Percentiles rank a stretch among this genome's conserved stretches.
Evolutionary conservation across 2,329 filamentous ascomycete genomes (phyloP).

Genomic region (Sporothrix pallida): DNA sequence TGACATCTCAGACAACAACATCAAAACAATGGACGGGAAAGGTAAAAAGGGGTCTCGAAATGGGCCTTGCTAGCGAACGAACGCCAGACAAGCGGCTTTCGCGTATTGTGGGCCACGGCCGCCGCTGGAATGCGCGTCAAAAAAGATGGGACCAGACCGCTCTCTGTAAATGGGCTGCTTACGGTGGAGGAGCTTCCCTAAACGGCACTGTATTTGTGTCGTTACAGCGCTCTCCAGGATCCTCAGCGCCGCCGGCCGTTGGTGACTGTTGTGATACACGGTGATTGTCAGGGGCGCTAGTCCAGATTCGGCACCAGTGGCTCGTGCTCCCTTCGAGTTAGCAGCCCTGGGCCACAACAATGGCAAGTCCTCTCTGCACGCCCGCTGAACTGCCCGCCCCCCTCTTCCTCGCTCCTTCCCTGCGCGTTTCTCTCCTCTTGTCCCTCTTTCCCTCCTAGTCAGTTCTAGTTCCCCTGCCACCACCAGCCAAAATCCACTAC

Average conservation of each 20-base stretch:
- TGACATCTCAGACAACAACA: slow-evolving; percentile 27
- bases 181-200: not conserved
- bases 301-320: slow-evolving; percentile 9
- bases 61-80: not conserved
- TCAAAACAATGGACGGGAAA: not conserved
- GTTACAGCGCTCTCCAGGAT: not conserved
- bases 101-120: slow-evolving; percentile 28
- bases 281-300: slow-evolving; percentile 17
- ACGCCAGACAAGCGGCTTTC: slow-evolving; percentile 24
- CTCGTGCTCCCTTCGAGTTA: slow-evolving; percentile 12
- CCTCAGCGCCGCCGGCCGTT: not conserved
- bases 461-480: slow-evolving; percentile 26
- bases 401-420: slow-evolving; percentile 10
- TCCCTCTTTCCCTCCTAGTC: not conserved
- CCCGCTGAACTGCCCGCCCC: not conserved
- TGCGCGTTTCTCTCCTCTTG: slow-evolving; percentile 16
- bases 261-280: not conserved
- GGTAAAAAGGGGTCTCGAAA: not conserved
- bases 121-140: slow-evolving; percentile 29
- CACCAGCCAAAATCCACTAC: slow-evolving; percentile 22
- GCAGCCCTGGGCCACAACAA: not conserved
- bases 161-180: not conserved
- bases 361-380: not conserved
- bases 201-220: not conserved
- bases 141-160: slow-evolving; percentile 10